Percentiles rank a stretch among this genome's conserved stretches.
Evolutionary conservation across 345 rosid species (phyloP).

Genomic region (Pistacia vera): DNA sequence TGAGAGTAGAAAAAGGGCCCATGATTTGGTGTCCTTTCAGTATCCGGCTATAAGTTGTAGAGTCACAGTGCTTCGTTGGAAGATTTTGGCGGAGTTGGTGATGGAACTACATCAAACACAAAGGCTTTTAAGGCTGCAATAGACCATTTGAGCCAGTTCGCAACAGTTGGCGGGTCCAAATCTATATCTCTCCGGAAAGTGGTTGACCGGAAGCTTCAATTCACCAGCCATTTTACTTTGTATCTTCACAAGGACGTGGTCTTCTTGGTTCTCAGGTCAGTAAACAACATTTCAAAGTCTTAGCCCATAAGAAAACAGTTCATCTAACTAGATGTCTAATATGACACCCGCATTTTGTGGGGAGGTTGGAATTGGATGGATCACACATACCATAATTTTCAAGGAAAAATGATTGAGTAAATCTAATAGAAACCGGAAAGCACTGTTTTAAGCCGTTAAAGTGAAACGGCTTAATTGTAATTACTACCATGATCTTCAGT

Average conservation of each 20-base stretch:
- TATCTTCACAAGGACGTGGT: slow-evolving; percentile 69
- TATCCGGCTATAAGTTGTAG: slow-evolving; percentile 68
- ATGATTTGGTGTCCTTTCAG: slow-evolving; percentile 27
- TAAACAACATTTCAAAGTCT: neutral
- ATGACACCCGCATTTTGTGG: too few relatives aligned
- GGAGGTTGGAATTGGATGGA: neutral
- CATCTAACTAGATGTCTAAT: neutral
- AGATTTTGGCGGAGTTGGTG: slow-evolving; percentile 89
- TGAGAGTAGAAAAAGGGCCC: slow-evolving; percentile 29
- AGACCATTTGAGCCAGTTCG: slow-evolving; percentile 52
- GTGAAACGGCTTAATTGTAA: too few relatives aligned
- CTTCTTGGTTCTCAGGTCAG: slow-evolving; percentile 84
- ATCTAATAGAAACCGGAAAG: neutral
- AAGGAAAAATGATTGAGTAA: neutral
- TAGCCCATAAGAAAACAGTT: neutral
- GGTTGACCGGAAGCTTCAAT: slow-evolving; percentile 91
- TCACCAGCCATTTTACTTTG: slow-evolving; percentile 89
- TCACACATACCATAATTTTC: neutral
- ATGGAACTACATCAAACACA: slow-evolving; percentile 78
- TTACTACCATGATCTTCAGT: too few relatives aligned
- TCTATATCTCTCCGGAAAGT: slow-evolving; percentile 78
- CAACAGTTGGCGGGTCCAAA: slow-evolving; percentile 64
- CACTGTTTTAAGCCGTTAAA: too few relatives aligned
- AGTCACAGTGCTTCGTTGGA: slow-evolving; percentile 65
- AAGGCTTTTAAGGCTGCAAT: slow-evolving; percentile 69